A percentile compares a stretch with the other conserved stretches of the same genome.
Conservation (phyloP, 2,329 filamentous ascomycete species). For the Knoxdaviesia capensis region DNA sequence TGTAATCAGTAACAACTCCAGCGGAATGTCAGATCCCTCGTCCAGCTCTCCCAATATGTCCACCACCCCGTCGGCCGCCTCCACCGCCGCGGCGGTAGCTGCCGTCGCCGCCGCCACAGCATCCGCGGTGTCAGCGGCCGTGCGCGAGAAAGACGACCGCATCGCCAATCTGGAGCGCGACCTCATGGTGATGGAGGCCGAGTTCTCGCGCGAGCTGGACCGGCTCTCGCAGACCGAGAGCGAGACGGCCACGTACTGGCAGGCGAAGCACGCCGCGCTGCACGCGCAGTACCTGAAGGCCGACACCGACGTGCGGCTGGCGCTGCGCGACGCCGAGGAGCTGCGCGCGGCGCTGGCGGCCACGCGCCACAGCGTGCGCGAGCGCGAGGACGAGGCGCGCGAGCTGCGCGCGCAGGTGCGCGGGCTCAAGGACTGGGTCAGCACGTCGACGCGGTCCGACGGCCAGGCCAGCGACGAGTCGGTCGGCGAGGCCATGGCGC, state of each 20-base stretch:
- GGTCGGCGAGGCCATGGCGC: slow-evolving; percentile 39
- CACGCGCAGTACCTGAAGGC: slow-evolving; percentile 30
- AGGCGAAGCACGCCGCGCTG: slow-evolving; percentile 29
- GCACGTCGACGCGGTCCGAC: slow-evolving; percentile 40
- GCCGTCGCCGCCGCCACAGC: slow-evolving; percentile 1
- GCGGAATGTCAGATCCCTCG: too few species aligned
- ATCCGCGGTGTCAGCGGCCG: neutral
- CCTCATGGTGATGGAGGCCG: slow-evolving; percentile 27
- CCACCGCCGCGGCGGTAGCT: neutral
- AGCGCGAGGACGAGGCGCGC: slow-evolving; percentile 36
- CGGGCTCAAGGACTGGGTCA: slow-evolving; percentile 53
- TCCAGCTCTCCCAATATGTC: too few species aligned
- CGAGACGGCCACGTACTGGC: slow-evolving; percentile 36
- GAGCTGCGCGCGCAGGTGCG: slow-evolving; percentile 41
- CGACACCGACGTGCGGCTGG: slow-evolving; percentile 30
- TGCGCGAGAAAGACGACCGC: slow-evolving; percentile 27
- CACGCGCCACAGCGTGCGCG: slow-evolving; percentile 22
- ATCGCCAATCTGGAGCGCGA: slow-evolving; percentile 33
- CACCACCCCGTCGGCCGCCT: too few species aligned
- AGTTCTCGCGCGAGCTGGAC: slow-evolving; percentile 32
- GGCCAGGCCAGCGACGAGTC: slow-evolving; percentile 46
- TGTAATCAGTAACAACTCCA: too few species aligned
- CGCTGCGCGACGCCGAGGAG: slow-evolving; percentile 25
- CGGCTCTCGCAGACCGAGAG: slow-evolving; percentile 30
- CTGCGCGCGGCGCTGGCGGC: slow-evolving; percentile 28